Evolutionary conservation across 1,139 yeast genomes (phyloP).

Genomic region (Sugiyamaella castrensis): DNA sequence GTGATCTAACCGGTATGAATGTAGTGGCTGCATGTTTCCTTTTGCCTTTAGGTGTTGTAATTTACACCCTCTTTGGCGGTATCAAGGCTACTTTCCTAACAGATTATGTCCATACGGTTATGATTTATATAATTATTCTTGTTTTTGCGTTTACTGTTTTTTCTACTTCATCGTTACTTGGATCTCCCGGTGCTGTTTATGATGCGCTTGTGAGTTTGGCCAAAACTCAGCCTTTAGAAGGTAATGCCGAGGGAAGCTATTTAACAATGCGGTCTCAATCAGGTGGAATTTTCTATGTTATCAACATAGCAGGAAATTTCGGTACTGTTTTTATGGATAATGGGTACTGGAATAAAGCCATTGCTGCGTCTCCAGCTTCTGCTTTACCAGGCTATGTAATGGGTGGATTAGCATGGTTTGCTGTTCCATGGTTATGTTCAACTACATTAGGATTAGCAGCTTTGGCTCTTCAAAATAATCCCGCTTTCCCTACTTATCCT

Average conservation of each 20-base stretch:
- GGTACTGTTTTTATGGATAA: constrained; percentile 88
- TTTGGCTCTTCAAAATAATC: constrained; percentile 62
- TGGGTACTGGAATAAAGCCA: constrained; percentile 83
- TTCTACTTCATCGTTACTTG: constrained; percentile 58
- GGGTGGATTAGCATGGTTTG: constrained; percentile 93
- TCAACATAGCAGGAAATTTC: constrained; percentile 77
- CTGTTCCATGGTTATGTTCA: constrained; percentile 77
- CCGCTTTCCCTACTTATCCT: constrained; percentile 78
- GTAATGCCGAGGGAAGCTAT: constrained; percentile 71
- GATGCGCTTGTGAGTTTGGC: constrained; percentile 60
- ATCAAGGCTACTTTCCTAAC: constrained; percentile 86
- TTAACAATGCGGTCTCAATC: constrained; percentile 68
- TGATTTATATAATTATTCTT: constrained; percentile 42
- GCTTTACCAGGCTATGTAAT: constrained; percentile 86
- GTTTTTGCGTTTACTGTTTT: constrained; percentile 36
- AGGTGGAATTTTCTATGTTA: constrained; percentile 78
- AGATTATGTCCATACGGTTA: constrained; percentile 72
- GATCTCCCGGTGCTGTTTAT: constrained; percentile 80
- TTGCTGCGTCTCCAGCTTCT: constrained; percentile 79
- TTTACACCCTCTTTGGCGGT: constrained; percentile 85
- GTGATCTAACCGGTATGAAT: constrained; percentile 69
- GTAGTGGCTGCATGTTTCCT: constrained; percentile 77
- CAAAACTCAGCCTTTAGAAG: constrained; percentile 42
- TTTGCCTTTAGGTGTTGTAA: constrained; percentile 76
- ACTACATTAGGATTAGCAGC: constrained; percentile 85